phyloP scores from a whole-genome alignment of 768 basidiomycete genomes.

The Tylopilus sp. region DNA sequence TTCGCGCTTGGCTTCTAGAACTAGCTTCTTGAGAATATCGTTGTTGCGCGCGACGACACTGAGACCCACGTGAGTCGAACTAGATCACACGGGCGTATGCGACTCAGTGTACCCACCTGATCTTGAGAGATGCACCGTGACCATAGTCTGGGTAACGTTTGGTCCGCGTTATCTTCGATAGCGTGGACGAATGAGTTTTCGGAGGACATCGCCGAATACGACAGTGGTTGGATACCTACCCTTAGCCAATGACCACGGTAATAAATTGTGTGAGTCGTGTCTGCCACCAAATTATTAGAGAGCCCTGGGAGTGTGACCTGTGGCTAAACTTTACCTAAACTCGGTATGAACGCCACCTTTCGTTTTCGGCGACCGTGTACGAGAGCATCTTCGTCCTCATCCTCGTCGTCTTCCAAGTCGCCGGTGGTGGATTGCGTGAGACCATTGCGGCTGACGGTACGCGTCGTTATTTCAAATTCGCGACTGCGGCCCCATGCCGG shows the following conservation, averaged over 20 bases:
- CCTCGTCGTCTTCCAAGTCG: slow-evolving; percentile 68
- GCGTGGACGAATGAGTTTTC: slow-evolving; percentile 18
- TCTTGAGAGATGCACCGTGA: slow-evolving; percentile 71
- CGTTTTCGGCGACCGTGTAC: slow-evolving; percentile 72
- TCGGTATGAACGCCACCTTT: slow-evolving; percentile 84
- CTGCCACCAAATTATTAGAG: slow-evolving; percentile 36
- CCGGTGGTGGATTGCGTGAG: slow-evolving; percentile 68
- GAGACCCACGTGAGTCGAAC: slow-evolving; percentile 9
- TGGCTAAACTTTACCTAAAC: slow-evolving; percentile 55
- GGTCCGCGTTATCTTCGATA: slow-evolving; percentile 68
- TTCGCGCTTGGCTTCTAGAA: slow-evolving; percentile 82
- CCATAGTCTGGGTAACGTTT: slow-evolving; percentile 75
- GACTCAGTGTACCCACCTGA: slow-evolving; percentile 50
- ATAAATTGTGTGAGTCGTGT: slow-evolving; percentile 86
- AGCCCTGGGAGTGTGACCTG: slow-evolving; percentile 6
- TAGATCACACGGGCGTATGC: slow-evolving; percentile 14
- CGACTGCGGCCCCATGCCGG: slow-evolving; percentile 86
- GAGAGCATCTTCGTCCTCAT: slow-evolving; percentile 49
- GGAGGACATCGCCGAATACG: slow-evolving; percentile 12
- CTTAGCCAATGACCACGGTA: slow-evolving; percentile 88
- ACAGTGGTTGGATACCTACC: slow-evolving; percentile 39
- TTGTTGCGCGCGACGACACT: slow-evolving; percentile 89
- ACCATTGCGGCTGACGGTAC: slow-evolving; percentile 60
- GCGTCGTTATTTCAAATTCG: slow-evolving; percentile 88
- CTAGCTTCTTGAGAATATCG: slow-evolving; percentile 82